Conservation (phyloP, 2,329 filamentous ascomycete species). For the Calonectria fujianensis region DNA sequence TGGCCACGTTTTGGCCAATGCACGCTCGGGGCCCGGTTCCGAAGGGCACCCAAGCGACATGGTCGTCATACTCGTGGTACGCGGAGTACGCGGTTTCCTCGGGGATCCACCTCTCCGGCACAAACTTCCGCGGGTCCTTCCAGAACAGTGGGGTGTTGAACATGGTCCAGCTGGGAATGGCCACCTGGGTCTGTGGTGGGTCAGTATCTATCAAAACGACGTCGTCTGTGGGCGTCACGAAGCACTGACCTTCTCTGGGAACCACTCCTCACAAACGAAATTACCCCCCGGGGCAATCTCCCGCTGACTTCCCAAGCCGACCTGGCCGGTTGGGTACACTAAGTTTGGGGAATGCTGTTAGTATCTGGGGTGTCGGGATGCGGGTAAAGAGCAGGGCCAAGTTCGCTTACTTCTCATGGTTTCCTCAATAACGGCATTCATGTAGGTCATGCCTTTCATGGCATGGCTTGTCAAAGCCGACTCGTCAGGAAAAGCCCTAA, state of each 20-base stretch:
- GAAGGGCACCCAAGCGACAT: conserved; percentile 5
- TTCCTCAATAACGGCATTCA: conserved; percentile 8
- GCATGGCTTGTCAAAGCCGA: not conserved
- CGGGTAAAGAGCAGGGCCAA: not conserved
- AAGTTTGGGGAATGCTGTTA: not conserved
- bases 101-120: not conserved
- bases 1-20: not conserved
- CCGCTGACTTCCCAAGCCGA: not conserved
- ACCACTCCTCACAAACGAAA: conserved; percentile 1
- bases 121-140: conserved; percentile 3
- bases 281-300: not conserved
- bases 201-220: not conserved
- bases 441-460: conserved; percentile 12
- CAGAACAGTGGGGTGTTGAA: conserved; percentile 9
- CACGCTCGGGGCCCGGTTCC: not conserved
- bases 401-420: not conserved
- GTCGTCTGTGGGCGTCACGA: not conserved
- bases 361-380: not conserved
- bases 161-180: not conserved
- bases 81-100: not conserved
- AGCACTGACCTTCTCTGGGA: conserved; percentile 6
- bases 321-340: conserved; percentile 6
- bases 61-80: not conserved
- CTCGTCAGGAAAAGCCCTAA: conserved; percentile 1
- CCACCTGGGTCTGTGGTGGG: not conserved